Evolutionary conservation across 129 eudicot species (phyloP).

Genomic region (Tagetes patula): DNA sequence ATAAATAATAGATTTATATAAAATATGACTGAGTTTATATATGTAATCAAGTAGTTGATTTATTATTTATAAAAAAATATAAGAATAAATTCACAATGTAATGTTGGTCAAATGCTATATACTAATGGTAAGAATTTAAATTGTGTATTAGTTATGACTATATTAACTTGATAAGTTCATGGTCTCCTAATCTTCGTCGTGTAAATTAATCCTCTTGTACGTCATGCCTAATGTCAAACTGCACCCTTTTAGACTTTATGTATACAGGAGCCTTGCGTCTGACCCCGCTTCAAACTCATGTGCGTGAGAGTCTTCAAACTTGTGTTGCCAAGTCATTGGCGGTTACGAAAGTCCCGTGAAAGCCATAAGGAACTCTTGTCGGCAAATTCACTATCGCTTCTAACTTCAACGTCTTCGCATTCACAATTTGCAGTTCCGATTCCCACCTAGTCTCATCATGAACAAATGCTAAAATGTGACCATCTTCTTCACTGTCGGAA

Average conservation of each 20-base stretch:
- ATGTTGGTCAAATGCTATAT: too few species aligned
- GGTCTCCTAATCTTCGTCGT: background rate
- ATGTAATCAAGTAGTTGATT: too few species aligned
- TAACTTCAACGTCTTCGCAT: slow-evolving; percentile 33
- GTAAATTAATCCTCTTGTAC: background rate
- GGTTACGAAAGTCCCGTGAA: slow-evolving; percentile 44
- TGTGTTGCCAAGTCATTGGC: slow-evolving; percentile 40
- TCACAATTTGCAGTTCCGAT: slow-evolving; percentile 38
- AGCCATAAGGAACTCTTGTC: slow-evolving; percentile 50
- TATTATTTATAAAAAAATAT: too few species aligned
- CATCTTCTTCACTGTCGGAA: slow-evolving; percentile 39
- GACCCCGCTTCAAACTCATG: too few species aligned
- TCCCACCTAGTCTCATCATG: slow-evolving; percentile 43
- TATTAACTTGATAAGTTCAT: background rate
- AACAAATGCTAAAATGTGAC: slow-evolving; percentile 40
- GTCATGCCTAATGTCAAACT: too few species aligned
- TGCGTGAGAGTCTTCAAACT: slow-evolving; percentile 16
- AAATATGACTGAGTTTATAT: too few species aligned
- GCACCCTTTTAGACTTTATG: too few species aligned
- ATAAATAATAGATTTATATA: too few species aligned
- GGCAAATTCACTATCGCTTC: slow-evolving; percentile 44
- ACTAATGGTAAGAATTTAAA: too few species aligned
- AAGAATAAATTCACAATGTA: too few species aligned
- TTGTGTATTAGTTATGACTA: too few species aligned
- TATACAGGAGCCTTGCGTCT: too few species aligned